phyloP scores from a whole-genome alignment of 768 basidiomycete genomes.

The Lentinus brumalis region DNA sequence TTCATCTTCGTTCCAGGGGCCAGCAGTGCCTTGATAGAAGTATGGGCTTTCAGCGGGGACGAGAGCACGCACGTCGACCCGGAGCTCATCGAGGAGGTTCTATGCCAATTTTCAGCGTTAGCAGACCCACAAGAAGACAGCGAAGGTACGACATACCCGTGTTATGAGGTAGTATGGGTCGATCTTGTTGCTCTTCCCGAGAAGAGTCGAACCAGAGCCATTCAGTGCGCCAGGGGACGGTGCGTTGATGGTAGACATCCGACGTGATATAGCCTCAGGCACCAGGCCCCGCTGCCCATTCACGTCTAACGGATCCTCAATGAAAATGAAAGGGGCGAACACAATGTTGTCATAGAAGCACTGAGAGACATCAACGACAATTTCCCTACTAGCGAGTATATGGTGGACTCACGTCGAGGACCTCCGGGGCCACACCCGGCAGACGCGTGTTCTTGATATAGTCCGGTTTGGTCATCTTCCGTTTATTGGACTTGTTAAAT shows the following conservation, averaged over 20 bases:
- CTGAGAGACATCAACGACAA: conserved; percentile 40
- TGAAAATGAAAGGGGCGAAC: conserved; percentile 94
- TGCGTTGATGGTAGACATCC: conserved; percentile 41
- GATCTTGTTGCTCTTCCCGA: conserved; percentile 67
- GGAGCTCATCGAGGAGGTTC: conserved; percentile 70
- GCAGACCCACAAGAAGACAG: neutral
- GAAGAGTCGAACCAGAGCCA: conserved; percentile 38
- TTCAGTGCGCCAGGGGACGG: conserved; percentile 30
- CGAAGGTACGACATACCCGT: conserved; percentile 48
- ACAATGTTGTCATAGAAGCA: conserved; percentile 97
- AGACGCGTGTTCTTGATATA: conserved; percentile 92
- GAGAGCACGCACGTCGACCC: conserved; percentile 60
- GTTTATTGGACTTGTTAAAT: conserved; percentile 97
- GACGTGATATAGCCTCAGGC: conserved; percentile 43
- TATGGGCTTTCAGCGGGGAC: conserved; percentile 68
- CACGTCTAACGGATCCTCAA: conserved; percentile 84
- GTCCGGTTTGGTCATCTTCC: conserved; percentile 94
- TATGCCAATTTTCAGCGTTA: conserved; percentile 31
- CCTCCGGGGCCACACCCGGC: conserved; percentile 78
- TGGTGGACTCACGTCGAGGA: conserved; percentile 71
- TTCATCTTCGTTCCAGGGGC: conserved; percentile 68
- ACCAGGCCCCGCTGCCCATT: conserved; percentile 55
- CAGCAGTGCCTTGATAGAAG: conserved; percentile 62
- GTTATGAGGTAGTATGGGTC: conserved; percentile 93
- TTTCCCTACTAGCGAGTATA: neutral